phyloP scores from a whole-genome alignment of 352 stramenopile genomes.

The Globisporangium sylvaticum region DNA sequence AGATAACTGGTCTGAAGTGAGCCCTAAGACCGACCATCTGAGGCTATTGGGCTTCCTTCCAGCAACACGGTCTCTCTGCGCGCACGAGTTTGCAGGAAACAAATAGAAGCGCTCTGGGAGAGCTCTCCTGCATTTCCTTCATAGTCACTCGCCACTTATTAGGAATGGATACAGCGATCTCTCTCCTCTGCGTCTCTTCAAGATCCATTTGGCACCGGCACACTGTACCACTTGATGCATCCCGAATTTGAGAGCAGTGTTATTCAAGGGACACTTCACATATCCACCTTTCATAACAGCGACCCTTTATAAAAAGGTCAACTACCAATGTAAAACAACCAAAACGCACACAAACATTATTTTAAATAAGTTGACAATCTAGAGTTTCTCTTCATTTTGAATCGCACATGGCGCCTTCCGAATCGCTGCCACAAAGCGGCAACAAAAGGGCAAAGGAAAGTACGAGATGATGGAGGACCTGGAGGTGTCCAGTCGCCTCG shows the following conservation, averaged over 20 bases:
- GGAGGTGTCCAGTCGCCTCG: slow-evolving; percentile 55
- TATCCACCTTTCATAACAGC: neutral
- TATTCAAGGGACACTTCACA: neutral
- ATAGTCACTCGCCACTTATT: too few species aligned
- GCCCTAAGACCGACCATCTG: too few species aligned
- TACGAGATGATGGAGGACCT: slow-evolving; percentile 30
- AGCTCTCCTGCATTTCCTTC: too few species aligned
- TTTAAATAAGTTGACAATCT: neutral
- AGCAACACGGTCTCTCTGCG: too few species aligned
- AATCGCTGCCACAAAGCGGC: neutral
- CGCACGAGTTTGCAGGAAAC: too few species aligned
- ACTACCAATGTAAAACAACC: too few species aligned
- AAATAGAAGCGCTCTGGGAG: neutral
- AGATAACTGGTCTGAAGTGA: too few species aligned
- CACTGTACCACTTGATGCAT: neutral
- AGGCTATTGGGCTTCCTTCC: too few species aligned
- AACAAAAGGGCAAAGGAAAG: neutral
- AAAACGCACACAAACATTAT: neutral
- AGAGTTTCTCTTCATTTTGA: neutral
- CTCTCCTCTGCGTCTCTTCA: neutral
- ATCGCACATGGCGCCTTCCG: neutral
- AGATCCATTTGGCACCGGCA: neutral
- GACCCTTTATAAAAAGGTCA: neutral
- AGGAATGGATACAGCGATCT: neutral
- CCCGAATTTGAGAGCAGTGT: neutral